Conservation (phyloP, 192 early-diverging fungal genomes). For the Podila clonocystis region DNA sequence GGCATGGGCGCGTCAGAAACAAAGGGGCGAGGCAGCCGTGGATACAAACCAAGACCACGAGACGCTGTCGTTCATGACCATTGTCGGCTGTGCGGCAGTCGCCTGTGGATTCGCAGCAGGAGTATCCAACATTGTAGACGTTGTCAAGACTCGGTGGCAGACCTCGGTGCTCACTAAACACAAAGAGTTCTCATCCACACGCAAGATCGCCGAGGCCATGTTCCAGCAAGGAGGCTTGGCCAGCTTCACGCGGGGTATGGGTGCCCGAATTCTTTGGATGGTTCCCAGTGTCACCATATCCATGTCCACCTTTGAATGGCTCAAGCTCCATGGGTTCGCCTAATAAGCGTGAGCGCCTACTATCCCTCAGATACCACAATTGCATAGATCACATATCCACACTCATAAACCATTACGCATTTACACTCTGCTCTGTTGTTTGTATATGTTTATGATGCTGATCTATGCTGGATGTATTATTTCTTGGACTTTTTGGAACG, state of each 20-base stretch:
- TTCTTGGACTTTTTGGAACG: conserved; percentile 50
- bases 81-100: conserved; percentile 68
- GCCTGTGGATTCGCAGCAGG: conserved; percentile 67
- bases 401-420: conserved; percentile 1
- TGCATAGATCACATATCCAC: not conserved
- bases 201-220: conserved; percentile 55
- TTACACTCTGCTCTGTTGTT: not conserved
- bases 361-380: not conserved
- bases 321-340: conserved; percentile 57
- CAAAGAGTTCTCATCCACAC: conserved; percentile 32
- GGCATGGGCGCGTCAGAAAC: conserved; percentile 17
- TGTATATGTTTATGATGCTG: not conserved
- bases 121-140: conserved; percentile 75
- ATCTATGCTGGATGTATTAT: conserved; percentile 4
- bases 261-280: conserved; percentile 75
- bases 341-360: too few species aligned
- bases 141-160: conserved; percentile 88
- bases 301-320: conserved; percentile 77
- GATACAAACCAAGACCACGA: not conserved
- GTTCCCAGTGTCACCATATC: conserved; percentile 74
- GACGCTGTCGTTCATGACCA: conserved; percentile 62
- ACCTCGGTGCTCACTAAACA: conserved; percentile 49
- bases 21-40: conserved; percentile 27
- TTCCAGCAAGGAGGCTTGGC: conserved; percentile 61
- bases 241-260: conserved; percentile 74